These are phyloP conservation scores for Aspergillus nanangensis DNA, from an alignment of 495 filamentous ascomycete species.

Conservation along the genomic window DNA sequence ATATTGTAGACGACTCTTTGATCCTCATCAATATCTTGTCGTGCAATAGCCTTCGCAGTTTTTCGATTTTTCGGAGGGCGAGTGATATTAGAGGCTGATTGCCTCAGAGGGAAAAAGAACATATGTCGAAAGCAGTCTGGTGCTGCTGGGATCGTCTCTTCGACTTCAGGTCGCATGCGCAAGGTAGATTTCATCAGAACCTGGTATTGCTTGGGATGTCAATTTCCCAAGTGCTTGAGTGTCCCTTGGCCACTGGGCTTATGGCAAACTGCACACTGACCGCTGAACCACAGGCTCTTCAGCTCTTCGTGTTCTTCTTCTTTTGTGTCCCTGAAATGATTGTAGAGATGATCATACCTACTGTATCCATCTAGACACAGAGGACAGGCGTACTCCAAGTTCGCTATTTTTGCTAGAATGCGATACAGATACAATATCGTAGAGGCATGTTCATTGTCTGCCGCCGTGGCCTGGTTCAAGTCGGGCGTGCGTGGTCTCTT, in stretches of 20 bases:
- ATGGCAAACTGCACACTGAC: neutral
- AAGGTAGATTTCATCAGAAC: neutral
- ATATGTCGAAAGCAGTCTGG: neutral
- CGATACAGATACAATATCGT: neutral
- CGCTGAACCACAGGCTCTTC: neutral
- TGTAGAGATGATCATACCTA: neutral
- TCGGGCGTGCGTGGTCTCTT: neutral
- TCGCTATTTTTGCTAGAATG: neutral
- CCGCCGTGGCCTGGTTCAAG: neutral
- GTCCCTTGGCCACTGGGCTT: neutral
- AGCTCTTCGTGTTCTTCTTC: neutral
- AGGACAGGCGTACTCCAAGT: neutral
- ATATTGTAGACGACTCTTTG: neutral
- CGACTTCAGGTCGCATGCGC: neutral
- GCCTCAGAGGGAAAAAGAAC: neutral
- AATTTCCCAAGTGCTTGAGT: neutral
- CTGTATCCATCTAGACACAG: neutral
- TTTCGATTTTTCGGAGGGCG: neutral
- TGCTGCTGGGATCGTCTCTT: neutral
- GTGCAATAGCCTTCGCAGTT: neutral
- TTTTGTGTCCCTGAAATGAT: neutral
- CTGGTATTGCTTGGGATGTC: neutral
- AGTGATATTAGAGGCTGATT: neutral
- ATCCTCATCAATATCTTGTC: neutral
- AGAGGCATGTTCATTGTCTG: neutral